A percentile compares a stretch with the other conserved stretches of the same genome.
Evolutionary conservation across 2,329 filamentous ascomycete genomes (phyloP).

Genomic region (Penicillium brevicompactum): DNA sequence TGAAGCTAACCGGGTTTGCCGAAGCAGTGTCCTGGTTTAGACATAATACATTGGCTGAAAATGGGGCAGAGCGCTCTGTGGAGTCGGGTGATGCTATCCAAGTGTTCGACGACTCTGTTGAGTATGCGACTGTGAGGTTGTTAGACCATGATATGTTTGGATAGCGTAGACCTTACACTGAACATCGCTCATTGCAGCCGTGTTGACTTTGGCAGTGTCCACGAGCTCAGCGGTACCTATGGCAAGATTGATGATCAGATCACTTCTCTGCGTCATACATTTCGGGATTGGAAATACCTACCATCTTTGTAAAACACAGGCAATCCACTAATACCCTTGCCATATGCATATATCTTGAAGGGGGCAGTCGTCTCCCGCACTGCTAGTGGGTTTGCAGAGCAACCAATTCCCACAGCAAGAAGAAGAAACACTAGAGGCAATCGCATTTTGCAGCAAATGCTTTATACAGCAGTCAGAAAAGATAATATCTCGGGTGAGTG

Average conservation of each 20-base stretch:
- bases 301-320: constrained; percentile 15
- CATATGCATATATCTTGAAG: constrained; percentile 18
- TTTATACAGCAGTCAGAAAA: not conserved
- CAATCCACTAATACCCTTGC: constrained; percentile 16
- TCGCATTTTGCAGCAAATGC: constrained; percentile 2
- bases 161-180: constrained; percentile 9
- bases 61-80: not conserved
- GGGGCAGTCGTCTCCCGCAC: constrained; percentile 2
- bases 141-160: not conserved
- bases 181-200: constrained; percentile 3
- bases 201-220: constrained; percentile 6
- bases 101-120: constrained; percentile 6
- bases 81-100: constrained; percentile 11
- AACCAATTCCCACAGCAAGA: constrained; percentile 1
- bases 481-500: not conserved
- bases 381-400: constrained; percentile 9
- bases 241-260: not conserved
- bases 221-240: constrained; percentile 12
- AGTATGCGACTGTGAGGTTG: constrained; percentile 2
- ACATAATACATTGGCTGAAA: constrained; percentile 8
- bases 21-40: not conserved
- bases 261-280: not conserved
- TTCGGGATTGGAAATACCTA: not conserved
- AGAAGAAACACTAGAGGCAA: not conserved
- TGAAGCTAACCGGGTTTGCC: constrained; percentile 12